Percentiles rank a stretch among this genome's conserved stretches.
These are phyloP conservation scores for Senna tora DNA, from an alignment of 306 rosid species.

Conservation along the genomic window DNA sequence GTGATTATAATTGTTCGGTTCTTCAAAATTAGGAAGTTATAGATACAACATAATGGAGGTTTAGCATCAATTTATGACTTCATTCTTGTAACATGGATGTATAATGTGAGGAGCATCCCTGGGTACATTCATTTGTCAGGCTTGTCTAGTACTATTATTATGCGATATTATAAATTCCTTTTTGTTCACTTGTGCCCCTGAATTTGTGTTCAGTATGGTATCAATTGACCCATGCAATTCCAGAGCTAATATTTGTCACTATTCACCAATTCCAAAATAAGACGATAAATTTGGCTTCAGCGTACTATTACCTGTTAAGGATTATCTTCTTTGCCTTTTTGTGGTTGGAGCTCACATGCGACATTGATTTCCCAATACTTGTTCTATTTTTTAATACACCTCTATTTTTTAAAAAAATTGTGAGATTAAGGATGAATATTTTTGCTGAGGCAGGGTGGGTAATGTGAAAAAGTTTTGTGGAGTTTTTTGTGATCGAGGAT, in stretches of 20 bases:
- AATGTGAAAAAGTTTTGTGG: background rate
- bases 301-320: background rate
- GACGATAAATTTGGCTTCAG: background rate
- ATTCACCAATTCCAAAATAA: background rate
- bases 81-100: constrained; percentile 5
- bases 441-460: constrained; percentile 7
- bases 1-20: constrained; percentile 17
- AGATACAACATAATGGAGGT: background rate
- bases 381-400: background rate
- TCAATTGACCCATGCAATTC: background rate
- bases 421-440: constrained; percentile 7
- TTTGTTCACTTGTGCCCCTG: constrained; percentile 21
- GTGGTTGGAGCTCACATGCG: background rate
- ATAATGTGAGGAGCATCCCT: background rate
- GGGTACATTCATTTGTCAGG: background rate
- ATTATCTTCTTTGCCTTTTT: background rate
- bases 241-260: background rate
- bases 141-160: background rate
- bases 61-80: constrained; percentile 22
- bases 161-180: background rate
- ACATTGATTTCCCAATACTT: background rate
- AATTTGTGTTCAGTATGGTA: background rate
- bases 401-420: background rate
- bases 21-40: constrained; percentile 27
- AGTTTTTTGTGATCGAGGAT: constrained; percentile 27